A percentile compares a stretch with the other conserved stretches of the same genome.
Evolutionary conservation across 2,329 filamentous ascomycete genomes (phyloP).

Genomic region (Pseudocercospora ulei): DNA sequence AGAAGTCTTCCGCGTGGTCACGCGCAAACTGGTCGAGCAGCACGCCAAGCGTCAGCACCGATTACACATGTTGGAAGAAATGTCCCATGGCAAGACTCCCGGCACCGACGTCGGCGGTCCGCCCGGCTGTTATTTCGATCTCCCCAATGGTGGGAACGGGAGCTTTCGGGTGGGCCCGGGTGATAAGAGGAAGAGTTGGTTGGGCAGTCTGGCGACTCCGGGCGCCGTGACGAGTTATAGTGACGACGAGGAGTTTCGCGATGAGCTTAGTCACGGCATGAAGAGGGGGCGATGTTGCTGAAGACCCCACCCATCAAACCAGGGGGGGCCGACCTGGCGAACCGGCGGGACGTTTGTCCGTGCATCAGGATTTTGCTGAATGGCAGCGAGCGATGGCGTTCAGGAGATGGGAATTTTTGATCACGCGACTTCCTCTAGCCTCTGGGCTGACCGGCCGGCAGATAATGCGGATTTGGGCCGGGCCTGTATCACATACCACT

Average conservation of each 20-base stretch:
- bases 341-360: no score
- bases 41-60: conserved; percentile 48
- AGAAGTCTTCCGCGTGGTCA: conserved; percentile 86
- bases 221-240: conserved; percentile 29
- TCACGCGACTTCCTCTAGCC: no score
- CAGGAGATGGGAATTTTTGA: no score
- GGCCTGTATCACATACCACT: no score
- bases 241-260: conserved; percentile 23
- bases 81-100: conserved; percentile 37
- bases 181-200: conserved; percentile 58
- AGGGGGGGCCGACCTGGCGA: no score
- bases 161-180: conserved; percentile 52
- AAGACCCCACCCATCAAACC: no score
- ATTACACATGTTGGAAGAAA: conserved; percentile 41
- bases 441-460: no score
- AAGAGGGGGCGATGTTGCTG: conserved; percentile 28
- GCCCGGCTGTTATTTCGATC: conserved; percentile 43
- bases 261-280: conserved; percentile 23
- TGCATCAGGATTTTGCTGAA: no score
- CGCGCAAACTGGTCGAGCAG: conserved; percentile 73
- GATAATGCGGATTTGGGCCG: no score
- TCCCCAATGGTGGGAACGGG: conserved; percentile 42
- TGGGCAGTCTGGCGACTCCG: conserved; percentile 49
- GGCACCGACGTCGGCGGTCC: conserved; percentile 32
- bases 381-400: no score